Evolutionary conservation across 495 filamentous ascomycete species (phyloP).

Genomic region (Penicillium egyptiacum): DNA sequence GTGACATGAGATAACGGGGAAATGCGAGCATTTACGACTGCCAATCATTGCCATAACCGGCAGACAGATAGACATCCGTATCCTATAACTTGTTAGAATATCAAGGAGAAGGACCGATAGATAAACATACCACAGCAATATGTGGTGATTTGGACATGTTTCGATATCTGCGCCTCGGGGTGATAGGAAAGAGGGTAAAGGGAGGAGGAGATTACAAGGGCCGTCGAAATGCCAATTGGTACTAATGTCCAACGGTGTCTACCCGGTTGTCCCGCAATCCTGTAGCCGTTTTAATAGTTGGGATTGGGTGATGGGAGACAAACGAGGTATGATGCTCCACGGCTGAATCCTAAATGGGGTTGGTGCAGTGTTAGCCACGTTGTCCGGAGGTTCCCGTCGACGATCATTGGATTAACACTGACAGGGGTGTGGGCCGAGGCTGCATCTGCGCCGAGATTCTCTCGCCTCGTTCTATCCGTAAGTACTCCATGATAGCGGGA

Average conservation of each 20-base stretch:
- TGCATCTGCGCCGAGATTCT: background rate
- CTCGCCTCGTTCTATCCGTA: too few relatives aligned
- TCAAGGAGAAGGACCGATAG: background rate
- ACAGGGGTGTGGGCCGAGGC: background rate
- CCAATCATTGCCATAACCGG: slow-evolving; percentile 1
- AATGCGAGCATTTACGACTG: background rate
- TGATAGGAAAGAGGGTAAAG: background rate
- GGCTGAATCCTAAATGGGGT: background rate
- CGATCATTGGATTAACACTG: background rate
- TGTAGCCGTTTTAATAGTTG: background rate
- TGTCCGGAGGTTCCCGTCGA: background rate
- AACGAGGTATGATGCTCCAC: background rate
- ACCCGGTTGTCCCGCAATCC: background rate
- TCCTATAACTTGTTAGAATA: background rate
- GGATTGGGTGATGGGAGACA: background rate
- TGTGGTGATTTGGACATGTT: background rate
- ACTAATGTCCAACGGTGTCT: background rate
- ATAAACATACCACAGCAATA: background rate
- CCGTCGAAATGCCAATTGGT: background rate
- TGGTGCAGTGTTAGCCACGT: background rate
- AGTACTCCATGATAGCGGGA: too few relatives aligned
- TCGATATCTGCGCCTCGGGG: background rate
- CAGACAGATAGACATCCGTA: background rate
- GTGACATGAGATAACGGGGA: background rate
- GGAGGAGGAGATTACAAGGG: background rate